Evolutionary conservation across 805 yeast genomes (phyloP), one percentile per base, ranked within the genome.

Genomic region (Candida maris): DNA sequence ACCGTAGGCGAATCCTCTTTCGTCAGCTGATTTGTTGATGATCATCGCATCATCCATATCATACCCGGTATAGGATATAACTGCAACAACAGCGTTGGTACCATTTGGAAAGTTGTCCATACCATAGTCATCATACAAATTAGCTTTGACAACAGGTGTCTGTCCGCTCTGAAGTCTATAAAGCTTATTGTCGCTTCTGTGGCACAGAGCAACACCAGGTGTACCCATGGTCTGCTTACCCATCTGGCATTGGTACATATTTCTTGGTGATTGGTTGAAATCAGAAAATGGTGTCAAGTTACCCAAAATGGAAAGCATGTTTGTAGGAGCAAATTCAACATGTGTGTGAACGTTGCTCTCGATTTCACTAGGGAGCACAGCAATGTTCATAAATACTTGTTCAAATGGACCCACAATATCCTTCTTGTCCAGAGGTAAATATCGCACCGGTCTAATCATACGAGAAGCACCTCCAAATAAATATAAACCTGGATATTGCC

Each of bases 11-110:
- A 93, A 93, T 1, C 98, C 98, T 62, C 98, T 77, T 67, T 93
- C 98, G 54, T 89, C 95, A 0, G 97, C 97, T 34, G 95, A 85
- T 64, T 93, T 93, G 65, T 93, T 93, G 51, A 93, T 77, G 56
- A 93, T 93, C 97, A 93, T 91, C 59, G 98, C 98, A 65, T 93
- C 98, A 68, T 93, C 98, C 97, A 93, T 93, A 85, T 93, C 98
- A 59, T 93, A 93, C 52, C 98, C 98, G 1, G 98, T 93, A 62
- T 93, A 93, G 0, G 98, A 89, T 57, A 93, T 93, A 51, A 93
- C 98, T 0, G 98, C 98, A 46, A 93, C 98, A 42, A 93, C 96
- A 3, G 98, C 98, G 59, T 93, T 93, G 46, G 85, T 87, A 60
- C 98, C 98, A 59, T 93, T 93, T 49, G 98, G 98, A 79, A 87